Conservation (phyloP, 805 yeast species). For the Yamadazyma sp. region DNA sequence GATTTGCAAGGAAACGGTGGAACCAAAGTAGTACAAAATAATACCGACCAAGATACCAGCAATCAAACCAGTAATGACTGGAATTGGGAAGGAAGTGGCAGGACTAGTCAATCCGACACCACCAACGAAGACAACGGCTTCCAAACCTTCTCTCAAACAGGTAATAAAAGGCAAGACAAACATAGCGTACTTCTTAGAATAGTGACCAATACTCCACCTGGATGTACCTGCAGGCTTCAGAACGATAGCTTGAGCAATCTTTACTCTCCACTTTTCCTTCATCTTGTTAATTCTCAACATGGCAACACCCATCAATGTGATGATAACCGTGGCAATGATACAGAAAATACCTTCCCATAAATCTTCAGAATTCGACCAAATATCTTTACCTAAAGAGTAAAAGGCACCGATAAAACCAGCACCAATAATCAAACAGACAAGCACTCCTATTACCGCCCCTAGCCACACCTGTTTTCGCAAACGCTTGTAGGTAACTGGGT, state of each 20-base stretch:
- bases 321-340: conserved; percentile 84
- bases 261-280: conserved; percentile 96
- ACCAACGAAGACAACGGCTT: conserved; percentile 47
- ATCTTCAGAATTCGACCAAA: conserved; percentile 87
- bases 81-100: conserved; percentile 77
- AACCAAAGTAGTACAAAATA: conserved; percentile 77
- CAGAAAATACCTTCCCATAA: conserved; percentile 97
- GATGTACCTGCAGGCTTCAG: conserved; percentile 54
- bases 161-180: conserved; percentile 88
- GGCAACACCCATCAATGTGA: conserved; percentile 92
- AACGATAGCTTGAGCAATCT: conserved; percentile 82
- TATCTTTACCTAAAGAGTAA: conserved; percentile 75
- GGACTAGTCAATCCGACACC: conserved; percentile 41
- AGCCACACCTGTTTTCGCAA: conserved; percentile 82
- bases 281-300: conserved; percentile 94
- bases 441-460: conserved; percentile 72
- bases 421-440: conserved; percentile 81
- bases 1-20: conserved; percentile 77
- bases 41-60: conserved; percentile 76
- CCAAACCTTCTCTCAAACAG: conserved; percentile 89
- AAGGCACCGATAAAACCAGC: conserved; percentile 94
- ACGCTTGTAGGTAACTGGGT: conserved; percentile 54
- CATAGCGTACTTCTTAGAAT: conserved; percentile 73
- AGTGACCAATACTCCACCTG: conserved; percentile 39
- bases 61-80: conserved; percentile 83